These are phyloP conservation scores for Bidens hawaiensis DNA, from an alignment of 140 eudicot species.

Conservation along the genomic window DNA sequence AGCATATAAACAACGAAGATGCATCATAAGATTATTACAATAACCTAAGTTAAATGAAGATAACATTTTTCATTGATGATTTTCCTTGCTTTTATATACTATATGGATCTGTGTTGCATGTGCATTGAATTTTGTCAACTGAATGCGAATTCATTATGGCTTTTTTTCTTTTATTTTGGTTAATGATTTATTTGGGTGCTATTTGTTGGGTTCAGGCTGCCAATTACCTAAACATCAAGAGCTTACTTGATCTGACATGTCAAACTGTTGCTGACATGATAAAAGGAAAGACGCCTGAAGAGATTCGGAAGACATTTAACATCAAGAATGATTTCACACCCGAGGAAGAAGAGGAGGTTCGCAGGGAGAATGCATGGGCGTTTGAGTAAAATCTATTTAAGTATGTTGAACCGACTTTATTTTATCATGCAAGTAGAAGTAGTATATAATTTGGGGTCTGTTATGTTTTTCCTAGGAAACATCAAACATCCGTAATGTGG, in stretches of 20 bases:
- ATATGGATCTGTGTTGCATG: background rate
- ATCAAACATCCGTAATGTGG: conserved; percentile 2
- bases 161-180: too few relatives aligned
- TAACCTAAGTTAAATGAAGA: background rate
- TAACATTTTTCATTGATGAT: background rate
- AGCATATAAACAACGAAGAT: background rate
- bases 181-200: background rate
- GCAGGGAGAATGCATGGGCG: conserved; percentile 53
- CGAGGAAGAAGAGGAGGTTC: conserved; percentile 49
- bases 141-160: background rate
- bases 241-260: conserved; percentile 40
- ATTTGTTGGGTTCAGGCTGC: conserved; percentile 33
- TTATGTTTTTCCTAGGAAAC: conserved; percentile 9
- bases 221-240: conserved; percentile 42
- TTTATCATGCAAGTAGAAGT: conserved; percentile 8
- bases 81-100: too few relatives aligned
- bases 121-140: background rate
- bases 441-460: conserved; percentile 14
- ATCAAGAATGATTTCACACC: conserved; percentile 46
- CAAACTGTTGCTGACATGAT: conserved; percentile 55
- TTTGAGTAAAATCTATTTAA: conserved; percentile 23
- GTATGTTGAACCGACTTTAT: background rate
- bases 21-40: background rate
- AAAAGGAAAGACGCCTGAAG: conserved; percentile 48
- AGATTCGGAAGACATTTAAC: conserved; percentile 42